phyloP scores from a whole-genome alignment of 2,329 filamentous ascomycete species.

The Fusarium lyarnte region DNA sequence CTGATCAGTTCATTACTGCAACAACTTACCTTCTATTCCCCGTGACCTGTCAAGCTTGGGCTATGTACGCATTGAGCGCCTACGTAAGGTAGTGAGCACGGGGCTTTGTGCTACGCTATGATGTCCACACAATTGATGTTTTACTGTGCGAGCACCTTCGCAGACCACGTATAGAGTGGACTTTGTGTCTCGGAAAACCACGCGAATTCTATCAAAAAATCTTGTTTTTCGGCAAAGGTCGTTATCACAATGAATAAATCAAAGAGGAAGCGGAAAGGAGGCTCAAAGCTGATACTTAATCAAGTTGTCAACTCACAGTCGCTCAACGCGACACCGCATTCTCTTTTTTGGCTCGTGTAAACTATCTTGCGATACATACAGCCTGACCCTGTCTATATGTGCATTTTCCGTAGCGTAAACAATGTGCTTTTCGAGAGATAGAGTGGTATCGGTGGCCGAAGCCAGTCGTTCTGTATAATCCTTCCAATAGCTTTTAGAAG shows the following conservation, averaged over 20 bases:
- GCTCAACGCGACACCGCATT: slow-evolving; percentile 23
- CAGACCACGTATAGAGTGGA: not conserved
- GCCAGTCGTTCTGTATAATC: slow-evolving; percentile 25
- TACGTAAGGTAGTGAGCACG: not conserved
- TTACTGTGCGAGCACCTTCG: not conserved
- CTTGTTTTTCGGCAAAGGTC: not conserved
- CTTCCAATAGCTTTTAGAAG: slow-evolving; percentile 16
- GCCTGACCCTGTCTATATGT: slow-evolving; percentile 33
- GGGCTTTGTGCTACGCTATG: not conserved
- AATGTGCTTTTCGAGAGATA: slow-evolving; percentile 12
- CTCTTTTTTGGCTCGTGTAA: slow-evolving; percentile 29
- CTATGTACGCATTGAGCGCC: not conserved
- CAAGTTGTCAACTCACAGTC: slow-evolving; percentile 27
- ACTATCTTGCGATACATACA: slow-evolving; percentile 30
- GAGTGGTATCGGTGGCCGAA: slow-evolving; percentile 12
- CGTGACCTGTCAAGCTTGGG: too few relatives aligned
- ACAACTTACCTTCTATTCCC: too few relatives aligned
- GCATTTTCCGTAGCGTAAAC: slow-evolving; percentile 13
- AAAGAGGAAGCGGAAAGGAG: slow-evolving; percentile 19
- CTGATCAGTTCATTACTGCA: not conserved
- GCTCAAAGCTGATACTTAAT: slow-evolving; percentile 31
- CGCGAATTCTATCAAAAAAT: not conserved
- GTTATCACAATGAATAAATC: slow-evolving; percentile 23
- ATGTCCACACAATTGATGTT: not conserved
- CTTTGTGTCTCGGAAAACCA: not conserved